A percentile compares a stretch with the other conserved stretches of the same genome.
Evolutionary conservation across 805 yeast genomes (phyloP).

Genomic region (Zygosaccharomyces lentus): DNA sequence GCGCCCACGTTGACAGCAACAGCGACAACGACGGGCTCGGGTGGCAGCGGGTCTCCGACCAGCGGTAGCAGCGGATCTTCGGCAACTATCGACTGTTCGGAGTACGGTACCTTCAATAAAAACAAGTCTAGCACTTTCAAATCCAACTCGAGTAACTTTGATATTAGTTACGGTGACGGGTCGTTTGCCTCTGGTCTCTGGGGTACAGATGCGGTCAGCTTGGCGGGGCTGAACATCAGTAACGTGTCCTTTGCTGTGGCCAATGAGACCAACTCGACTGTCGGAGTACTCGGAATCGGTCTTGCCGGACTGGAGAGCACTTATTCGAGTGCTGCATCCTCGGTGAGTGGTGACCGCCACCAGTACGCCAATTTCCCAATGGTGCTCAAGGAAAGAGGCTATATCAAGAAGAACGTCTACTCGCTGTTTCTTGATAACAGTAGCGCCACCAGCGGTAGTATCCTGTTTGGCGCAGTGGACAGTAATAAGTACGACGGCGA

Average conservation of each 20-base stretch:
- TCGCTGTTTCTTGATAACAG: constrained; percentile 55
- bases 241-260: constrained; percentile 72
- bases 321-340: constrained; percentile 28
- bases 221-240: constrained; percentile 49
- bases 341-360: constrained; percentile 24
- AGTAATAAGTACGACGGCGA: constrained; percentile 55
- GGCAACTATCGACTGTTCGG: constrained; percentile 37
- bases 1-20: not conserved
- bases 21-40: not conserved
- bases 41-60: not conserved
- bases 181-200: constrained; percentile 42
- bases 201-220: constrained; percentile 51
- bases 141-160: constrained; percentile 37
- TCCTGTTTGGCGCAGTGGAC: constrained; percentile 72
- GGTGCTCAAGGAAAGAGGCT: constrained; percentile 53
- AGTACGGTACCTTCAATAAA: constrained; percentile 37
- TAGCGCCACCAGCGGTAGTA: constrained; percentile 44
- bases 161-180: constrained; percentile 51
- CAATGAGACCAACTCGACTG: constrained; percentile 53
- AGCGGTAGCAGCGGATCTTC: not conserved
- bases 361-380: constrained; percentile 65
- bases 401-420: constrained; percentile 52
- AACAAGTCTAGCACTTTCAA: constrained; percentile 23
- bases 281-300: constrained; percentile 75
- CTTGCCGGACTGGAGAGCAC: constrained; percentile 66